Evolutionary conservation across 768 basidiomycete species (phyloP).

Genomic region (Tulasnella sp.): DNA sequence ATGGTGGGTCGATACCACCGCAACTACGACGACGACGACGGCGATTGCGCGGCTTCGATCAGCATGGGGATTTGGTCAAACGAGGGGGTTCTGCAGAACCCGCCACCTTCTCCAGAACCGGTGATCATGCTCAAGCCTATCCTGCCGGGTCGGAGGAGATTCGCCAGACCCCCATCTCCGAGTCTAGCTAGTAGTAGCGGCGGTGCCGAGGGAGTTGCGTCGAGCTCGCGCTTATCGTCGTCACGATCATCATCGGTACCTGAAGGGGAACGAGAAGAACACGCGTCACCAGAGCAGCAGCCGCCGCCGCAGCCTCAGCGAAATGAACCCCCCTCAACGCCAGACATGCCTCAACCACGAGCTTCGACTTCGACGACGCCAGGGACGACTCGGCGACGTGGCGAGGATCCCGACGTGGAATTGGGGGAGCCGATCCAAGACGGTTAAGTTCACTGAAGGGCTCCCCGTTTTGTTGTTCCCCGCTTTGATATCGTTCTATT

Average conservation of each 20-base stretch:
- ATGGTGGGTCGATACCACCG: not conserved
- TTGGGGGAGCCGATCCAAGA: not conserved
- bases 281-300: too few relatives aligned
- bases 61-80: conserved; percentile 1
- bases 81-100: not conserved
- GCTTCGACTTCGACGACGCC: not conserved
- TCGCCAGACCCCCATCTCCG: not conserved
- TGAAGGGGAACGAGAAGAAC: not conserved
- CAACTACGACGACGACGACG: not conserved
- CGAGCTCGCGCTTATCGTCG: not conserved
- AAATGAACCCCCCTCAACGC: not conserved
- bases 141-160: not conserved
- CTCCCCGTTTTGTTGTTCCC: too few relatives aligned
- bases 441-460: too few relatives aligned
- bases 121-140: not conserved
- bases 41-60: not conserved
- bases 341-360: not conserved
- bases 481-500: not conserved
- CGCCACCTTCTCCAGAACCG: not conserved
- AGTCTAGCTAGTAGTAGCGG: not conserved
- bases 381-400: not conserved
- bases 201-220: not conserved
- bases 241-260: not conserved
- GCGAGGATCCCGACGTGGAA: not conserved
- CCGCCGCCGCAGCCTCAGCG: not conserved